Evolutionary conservation across 495 filamentous ascomycete genomes (phyloP).

Genomic region (Hyphodiscus hymeniophilus): DNA sequence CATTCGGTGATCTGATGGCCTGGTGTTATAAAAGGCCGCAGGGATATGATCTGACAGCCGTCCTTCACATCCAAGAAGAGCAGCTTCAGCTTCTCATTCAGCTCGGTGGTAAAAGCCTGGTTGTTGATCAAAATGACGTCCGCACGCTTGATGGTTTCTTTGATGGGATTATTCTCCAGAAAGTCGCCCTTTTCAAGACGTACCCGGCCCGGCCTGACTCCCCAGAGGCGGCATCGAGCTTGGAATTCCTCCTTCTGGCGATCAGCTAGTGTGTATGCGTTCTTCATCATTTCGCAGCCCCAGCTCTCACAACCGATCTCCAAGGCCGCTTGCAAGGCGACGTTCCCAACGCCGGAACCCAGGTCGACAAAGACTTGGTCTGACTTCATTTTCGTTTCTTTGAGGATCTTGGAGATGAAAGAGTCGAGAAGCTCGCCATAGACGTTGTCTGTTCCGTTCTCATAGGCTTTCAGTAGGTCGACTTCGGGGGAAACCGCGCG

Average conservation of each 20-base stretch:
- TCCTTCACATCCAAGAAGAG: slow-evolving; percentile 94
- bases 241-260: slow-evolving; percentile 80
- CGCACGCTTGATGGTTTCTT: slow-evolving; percentile 64
- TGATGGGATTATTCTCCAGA: slow-evolving; percentile 60
- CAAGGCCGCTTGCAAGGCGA: slow-evolving; percentile 87
- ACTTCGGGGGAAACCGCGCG: slow-evolving; percentile 87
- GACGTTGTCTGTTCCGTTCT: slow-evolving; percentile 82
- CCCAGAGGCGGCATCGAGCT: slow-evolving; percentile 82
- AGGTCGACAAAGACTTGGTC: slow-evolving; percentile 86
- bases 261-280: slow-evolving; percentile 75
- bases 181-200: slow-evolving; percentile 80
- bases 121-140: slow-evolving; percentile 97
- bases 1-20: slow-evolving; percentile 60
- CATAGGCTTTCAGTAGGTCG: slow-evolving; percentile 69
- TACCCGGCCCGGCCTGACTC: slow-evolving; percentile 69
- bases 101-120: slow-evolving; percentile 78
- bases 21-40: slow-evolving; percentile 71
- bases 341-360: slow-evolving; percentile 92
- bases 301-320: slow-evolving; percentile 91
- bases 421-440: slow-evolving; percentile 87
- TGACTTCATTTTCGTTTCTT: slow-evolving; percentile 65
- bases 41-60: slow-evolving; percentile 76
- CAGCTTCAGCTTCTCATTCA: slow-evolving; percentile 79
- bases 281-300: slow-evolving; percentile 93
- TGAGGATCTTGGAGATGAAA: slow-evolving; percentile 72